Percentiles rank a stretch among this genome's conserved stretches.
phyloP scores from a whole-genome alignment of 805 yeast species.

The Tetrapisispora iriomotensis region DNA sequence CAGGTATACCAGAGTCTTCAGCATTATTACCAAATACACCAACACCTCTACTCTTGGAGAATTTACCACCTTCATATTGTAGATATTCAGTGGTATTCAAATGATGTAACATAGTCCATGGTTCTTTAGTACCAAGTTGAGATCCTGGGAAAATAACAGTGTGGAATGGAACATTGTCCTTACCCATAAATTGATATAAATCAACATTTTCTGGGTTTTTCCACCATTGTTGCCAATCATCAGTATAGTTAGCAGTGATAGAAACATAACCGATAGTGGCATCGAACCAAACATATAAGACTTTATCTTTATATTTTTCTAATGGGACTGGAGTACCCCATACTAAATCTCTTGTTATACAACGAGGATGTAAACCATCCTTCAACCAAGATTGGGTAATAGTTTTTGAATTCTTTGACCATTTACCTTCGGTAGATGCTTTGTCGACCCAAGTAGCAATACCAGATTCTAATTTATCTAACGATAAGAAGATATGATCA shows the following conservation, averaged over 20 bases:
- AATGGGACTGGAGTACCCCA: conserved; percentile 99
- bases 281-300: conserved; percentile 97
- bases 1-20: conserved; percentile 78
- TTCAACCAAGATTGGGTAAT: conserved; percentile 91
- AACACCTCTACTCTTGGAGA: conserved; percentile 93
- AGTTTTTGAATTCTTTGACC: conserved; percentile 87
- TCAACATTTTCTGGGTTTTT: conserved; percentile 78
- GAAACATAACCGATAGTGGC: conserved; percentile 96
- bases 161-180: conserved; percentile 98
- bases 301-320: conserved; percentile 77
- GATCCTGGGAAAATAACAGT: conserved; percentile 96
- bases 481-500: conserved; percentile 72
- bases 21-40: conserved; percentile 99
- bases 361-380: conserved; percentile 86
- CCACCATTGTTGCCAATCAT: conserved; percentile 90
- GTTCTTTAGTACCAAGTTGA: conserved; percentile 75
- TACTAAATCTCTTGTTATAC: conserved; percentile 91
- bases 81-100: conserved; percentile 91
- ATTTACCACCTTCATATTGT: conserved; percentile 96
- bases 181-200: conserved; percentile 97
- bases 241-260: conserved; percentile 86
- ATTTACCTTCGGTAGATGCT: conserved; percentile 61
- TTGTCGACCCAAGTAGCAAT: conserved; percentile 62
- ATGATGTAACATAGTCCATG: conserved; percentile 88
- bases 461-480: conserved; percentile 75